A percentile compares a stretch with the other conserved stretches of the same genome.
Conservation (phyloP, 148 eudicot species). For the Fagopyrum tataricum region DNA sequence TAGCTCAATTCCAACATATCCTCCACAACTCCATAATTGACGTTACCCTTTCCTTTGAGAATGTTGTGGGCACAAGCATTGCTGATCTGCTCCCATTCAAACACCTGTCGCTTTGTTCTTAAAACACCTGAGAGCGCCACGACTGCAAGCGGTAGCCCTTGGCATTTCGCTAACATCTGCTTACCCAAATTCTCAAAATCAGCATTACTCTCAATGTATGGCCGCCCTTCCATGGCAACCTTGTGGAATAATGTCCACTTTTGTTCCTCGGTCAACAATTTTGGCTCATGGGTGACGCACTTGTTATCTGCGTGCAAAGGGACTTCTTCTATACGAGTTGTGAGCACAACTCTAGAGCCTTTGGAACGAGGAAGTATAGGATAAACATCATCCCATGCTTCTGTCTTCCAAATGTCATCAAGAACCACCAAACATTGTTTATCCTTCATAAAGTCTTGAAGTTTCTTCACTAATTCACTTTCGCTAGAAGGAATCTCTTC, state of each 20-base stretch:
- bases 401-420: constrained; percentile 3
- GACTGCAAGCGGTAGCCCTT: constrained; percentile 4
- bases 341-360: constrained; percentile 21
- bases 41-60: not conserved
- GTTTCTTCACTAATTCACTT: not conserved
- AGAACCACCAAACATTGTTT: not conserved
- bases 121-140: not conserved
- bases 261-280: constrained; percentile 11
- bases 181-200: not conserved
- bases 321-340: constrained; percentile 17
- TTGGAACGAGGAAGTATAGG: not conserved
- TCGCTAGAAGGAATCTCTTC: not conserved
- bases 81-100: not conserved
- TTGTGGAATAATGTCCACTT: constrained; percentile 20
- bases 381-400: not conserved
- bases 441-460: not conserved
- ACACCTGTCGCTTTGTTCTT: not conserved
- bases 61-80: not conserved
- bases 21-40: not conserved
- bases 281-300: constrained; percentile 13
- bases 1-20: constrained; percentile 10
- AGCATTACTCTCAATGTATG: not conserved
- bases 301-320: not conserved
- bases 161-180: not conserved
- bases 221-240: constrained; percentile 6